phyloP scores from a whole-genome alignment of 805 yeast genomes.

The Metschnikowia koreensis region DNA sequence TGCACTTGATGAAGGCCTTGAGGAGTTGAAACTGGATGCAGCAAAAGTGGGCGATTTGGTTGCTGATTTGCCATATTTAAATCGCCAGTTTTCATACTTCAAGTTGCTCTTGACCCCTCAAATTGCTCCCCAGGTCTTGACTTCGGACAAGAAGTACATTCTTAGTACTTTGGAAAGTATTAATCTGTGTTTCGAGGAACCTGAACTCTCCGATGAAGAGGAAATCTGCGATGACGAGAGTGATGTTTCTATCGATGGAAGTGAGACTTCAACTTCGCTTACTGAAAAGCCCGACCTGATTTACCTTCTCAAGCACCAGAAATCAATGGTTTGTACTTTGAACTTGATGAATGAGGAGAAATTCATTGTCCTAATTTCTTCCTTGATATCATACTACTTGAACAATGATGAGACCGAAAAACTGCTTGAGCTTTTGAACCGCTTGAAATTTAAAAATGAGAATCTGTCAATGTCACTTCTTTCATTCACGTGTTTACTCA shows the following conservation, averaged over 20 bases:
- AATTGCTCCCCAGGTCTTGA: conserved; percentile 20
- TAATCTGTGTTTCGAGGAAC: conserved; percentile 23
- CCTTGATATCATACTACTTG: conserved; percentile 25
- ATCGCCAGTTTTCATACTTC: conserved; percentile 24
- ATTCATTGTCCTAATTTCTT: conserved; percentile 29
- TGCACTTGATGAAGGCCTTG: conserved; percentile 13
- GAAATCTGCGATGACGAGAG: conserved; percentile 1
- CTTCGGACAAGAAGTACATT: conserved; percentile 20
- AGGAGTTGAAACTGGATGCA: conserved; percentile 15
- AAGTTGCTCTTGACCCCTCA: conserved; percentile 24
- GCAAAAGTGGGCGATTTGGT: conserved; percentile 17
- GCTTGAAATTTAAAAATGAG: conserved; percentile 20
- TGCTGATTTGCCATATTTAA: conserved; percentile 7
- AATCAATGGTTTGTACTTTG: conserved; percentile 28
- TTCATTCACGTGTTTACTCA: conserved; percentile 33
- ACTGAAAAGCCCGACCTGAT: background rate
- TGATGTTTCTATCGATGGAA: background rate
- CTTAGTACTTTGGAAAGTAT: conserved; percentile 22
- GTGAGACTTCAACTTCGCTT: background rate
- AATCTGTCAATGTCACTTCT: conserved; percentile 26
- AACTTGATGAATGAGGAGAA: conserved; percentile 35
- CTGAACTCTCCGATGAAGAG: conserved; percentile 33
- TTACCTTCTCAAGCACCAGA: conserved; percentile 14
- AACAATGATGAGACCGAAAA: conserved; percentile 19
- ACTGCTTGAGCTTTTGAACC: conserved; percentile 23